Evolutionary conservation across 1,139 yeast genomes (phyloP), one percentile per base, ranked within the genome.

Genomic region (Spencermartinsiella ligniputridi): DNA sequence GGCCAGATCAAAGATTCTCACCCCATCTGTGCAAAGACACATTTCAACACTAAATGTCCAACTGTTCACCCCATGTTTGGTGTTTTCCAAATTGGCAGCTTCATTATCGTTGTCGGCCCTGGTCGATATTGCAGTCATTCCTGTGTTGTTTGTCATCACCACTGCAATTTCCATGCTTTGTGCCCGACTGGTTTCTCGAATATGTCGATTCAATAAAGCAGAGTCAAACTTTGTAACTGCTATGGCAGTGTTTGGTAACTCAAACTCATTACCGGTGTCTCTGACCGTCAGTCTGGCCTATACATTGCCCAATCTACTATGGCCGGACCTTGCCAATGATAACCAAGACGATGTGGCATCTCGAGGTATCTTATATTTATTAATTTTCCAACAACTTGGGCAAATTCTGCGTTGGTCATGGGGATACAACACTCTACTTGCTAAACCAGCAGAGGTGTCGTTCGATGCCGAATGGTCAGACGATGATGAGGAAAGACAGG

Each of bases 401-500:
- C 95, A 85, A 66, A 75, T 85, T 56, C 70, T 86, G 48, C 71
- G 95, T 50, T 86, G 95, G 95, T 83, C 92, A 2, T 86, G 95
- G 94, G 95, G 95, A n/a, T 85, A 79, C 66, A 84, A 86, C 61
- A 82, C 79, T 20, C 69, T 86, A 48, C 69, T 86, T 49, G 74
- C 82, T 40, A 78, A 70, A 55, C 71, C 82, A 6, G 8, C 32
- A 9, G 32, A 27, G 32, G 32, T 27, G n/a, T 4, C 15, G 8
- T 27, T 27, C 46, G 35, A 24, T 16, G 37, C 54, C 6, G 51
- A 47, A 5, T 27, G 32, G 19, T 48, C 41, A 32, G 51, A 48
- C 15, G 41, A 35, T n/a, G 41, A 35, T n/a, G 32, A 27, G 15
- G 32, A 27, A 15, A 6, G 32, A 4, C 15, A 12, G 44, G 40